Base-by-base conservation (phyloP, 768 basidiomycete species). In the Naganishia vishniacii region DNA sequence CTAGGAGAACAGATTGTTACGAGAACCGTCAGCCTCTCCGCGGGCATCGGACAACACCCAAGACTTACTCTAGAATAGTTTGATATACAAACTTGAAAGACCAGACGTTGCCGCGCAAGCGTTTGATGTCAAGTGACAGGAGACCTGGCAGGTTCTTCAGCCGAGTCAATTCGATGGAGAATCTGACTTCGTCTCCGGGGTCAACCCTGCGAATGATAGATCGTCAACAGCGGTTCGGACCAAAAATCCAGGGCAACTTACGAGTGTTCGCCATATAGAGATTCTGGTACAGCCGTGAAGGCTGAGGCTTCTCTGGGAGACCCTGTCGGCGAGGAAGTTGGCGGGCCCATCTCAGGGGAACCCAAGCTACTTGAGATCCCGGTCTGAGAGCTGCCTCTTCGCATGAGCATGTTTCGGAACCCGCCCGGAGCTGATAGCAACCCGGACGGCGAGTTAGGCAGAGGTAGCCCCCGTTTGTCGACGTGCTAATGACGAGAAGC, bases 111-210 rank as follows among this genome's bases (percentile, higher is more conserved):
- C 95, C 95, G 77, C 94, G 92, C 73, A 97, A 75, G 68, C 95
- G 80, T 72, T 93, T 84, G 74, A 97, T 87, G 78, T 97, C 93
- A 71, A 98, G 81, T 78, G 87, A 88, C 77, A 87, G 93, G 47
- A 92, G 89, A 73, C 90, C 89, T 69, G 86, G 89, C 71, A 98
- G 81, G 67, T 91, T 84, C 77, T 90, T 88, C 71, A 99, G 81
- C 71, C 88, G 81, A 48, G 94, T 97, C 67, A 99, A 79, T 80
- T 99, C 95, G 67, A 97, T 88, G 13, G 86, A 89, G 81, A 98
- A 98, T 69, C 89, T 85, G 69, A 99, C 91, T 84, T 98, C 95
- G 70, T 94, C 94, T 31, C 91, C 91, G 20, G 84, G 84, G 72
- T 98, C 95, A 69, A 88, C 84, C 4, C 81, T 74, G n/a, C 80